Percentiles rank a stretch among this genome's conserved stretches.
Conservation (phyloP, 257 asterid genomes). For the Anisodus acutangulus region DNA sequence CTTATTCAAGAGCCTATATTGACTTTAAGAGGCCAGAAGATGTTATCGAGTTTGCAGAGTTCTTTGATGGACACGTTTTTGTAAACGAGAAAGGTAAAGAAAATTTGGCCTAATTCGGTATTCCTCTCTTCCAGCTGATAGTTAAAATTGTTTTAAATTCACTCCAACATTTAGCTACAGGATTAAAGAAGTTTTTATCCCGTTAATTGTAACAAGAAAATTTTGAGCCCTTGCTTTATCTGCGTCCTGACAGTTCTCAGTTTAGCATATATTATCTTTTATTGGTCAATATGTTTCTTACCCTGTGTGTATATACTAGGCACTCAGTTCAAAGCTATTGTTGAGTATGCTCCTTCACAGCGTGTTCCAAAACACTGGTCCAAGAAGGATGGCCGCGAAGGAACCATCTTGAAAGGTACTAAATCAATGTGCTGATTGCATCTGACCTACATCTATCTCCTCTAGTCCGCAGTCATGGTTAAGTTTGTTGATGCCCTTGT, state of each 20-base stretch:
- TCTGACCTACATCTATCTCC: conserved; percentile 34
- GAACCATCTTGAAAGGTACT: conserved; percentile 84
- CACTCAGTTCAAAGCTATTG: conserved; percentile 80
- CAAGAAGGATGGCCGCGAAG: conserved; percentile 98
- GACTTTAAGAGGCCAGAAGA: conserved; percentile 80
- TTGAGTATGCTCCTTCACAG: conserved; percentile 98
- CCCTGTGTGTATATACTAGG: conserved; percentile 53
- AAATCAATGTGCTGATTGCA: conserved; percentile 35
- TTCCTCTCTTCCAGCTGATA: neutral
- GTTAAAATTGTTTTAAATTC: neutral
- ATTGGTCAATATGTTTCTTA: neutral
- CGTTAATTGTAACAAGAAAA: conserved; percentile 11
- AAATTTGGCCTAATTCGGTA: neutral
- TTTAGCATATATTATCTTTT: conserved; percentile 8
- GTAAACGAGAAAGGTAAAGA: conserved; percentile 91
- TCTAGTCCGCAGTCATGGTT: conserved; percentile 38
- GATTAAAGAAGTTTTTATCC: neutral
- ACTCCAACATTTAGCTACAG: neutral
- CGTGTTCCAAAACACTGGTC: conserved; percentile 86
- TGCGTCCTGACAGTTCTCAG: conserved; percentile 9
- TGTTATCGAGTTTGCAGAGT: conserved; percentile 91
- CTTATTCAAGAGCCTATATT: conserved; percentile 75
- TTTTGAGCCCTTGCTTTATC: conserved; percentile 11
- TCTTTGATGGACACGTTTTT: conserved; percentile 87
- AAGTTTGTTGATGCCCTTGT: conserved; percentile 51